Evolutionary conservation across 2,329 filamentous ascomycete genomes (phyloP), one percentile per base, ranked within the genome.

Genomic region (Arthrobotrys sinensis): DNA sequence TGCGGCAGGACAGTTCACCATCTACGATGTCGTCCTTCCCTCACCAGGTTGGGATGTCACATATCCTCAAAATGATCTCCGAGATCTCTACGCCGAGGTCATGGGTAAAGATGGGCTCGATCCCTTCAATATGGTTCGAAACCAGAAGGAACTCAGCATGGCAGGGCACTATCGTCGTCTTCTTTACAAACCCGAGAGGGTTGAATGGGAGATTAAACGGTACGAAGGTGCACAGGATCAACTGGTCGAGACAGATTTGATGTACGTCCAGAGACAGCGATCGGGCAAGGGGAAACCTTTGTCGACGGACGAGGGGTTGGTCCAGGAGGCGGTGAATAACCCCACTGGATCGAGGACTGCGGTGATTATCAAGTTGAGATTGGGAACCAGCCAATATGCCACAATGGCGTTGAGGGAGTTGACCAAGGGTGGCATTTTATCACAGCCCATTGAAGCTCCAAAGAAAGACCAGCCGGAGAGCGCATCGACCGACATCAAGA

Each of bases 1-100:
- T 1, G 87, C 88, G 28, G 92, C 90, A 80, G 93, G 93, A 10
- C 87, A 88, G 73, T 97, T 91, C 85, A 90, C 88, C 43, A 92
- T 99, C 81, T 93, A 92, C 82, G 96, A 99, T 83, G 83, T 98
- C 79, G 94, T 99, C 11, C 88, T 99, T 1, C 95, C 96, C 2
- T 91, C 92, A n/a, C 96, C 96, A 0, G 96, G 96, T 16, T 97
- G 91, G 85, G 94, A 97, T 81, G 89, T 98, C 45, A 84, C 92
- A 40, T 99, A 98, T 83, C 96, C 96, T 0, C 83, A 87, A 21
- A 98, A 99, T 83, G 89, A 90, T 40, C 90, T 97, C 79, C 93
- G 92, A n/a, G 87, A 89, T 2, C 97, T 91, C 84, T 99, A 98
- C 85, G 88, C 88, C 80, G 88, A 89, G 1, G 96, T 97, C 85